A percentile compares a stretch with the other conserved stretches of the same genome.
phyloP scores from a whole-genome alignment of 192 early-diverging fungal genomes.

The Podila clonocystis region DNA sequence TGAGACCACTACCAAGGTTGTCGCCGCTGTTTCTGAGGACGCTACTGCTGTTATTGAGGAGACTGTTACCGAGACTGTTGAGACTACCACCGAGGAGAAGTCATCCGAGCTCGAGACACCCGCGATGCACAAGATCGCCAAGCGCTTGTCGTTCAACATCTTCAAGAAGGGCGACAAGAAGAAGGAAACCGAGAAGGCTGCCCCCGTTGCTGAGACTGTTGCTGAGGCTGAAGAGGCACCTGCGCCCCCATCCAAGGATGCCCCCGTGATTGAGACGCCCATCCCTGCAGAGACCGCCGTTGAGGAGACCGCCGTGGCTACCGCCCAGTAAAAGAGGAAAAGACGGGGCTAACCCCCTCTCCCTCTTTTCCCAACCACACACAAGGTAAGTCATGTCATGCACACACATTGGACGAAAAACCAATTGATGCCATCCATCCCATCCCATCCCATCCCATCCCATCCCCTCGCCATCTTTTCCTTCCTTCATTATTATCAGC shows the following conservation, averaged over 20 bases:
- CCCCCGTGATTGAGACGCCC: conserved; percentile 5
- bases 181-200: background rate
- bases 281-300: background rate
- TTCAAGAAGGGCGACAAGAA: background rate
- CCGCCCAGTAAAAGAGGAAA: background rate
- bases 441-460: too few relatives aligned
- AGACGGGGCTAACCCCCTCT: background rate
- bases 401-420: too few relatives aligned
- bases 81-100: conserved; percentile 2
- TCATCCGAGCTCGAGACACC: background rate
- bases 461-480: too few relatives aligned
- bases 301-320: background rate
- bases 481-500: too few relatives aligned
- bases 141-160: conserved; percentile 2
- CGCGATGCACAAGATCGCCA: background rate
- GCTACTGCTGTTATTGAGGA: background rate
- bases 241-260: background rate
- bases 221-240: background rate
- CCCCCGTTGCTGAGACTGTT: background rate
- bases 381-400: too few relatives aligned
- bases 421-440: too few relatives aligned
- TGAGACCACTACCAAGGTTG: background rate
- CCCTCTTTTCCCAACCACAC: background rate
- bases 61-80: background rate
- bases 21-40: background rate